Evolutionary conservation across 1,284 basidiomycete species (phyloP).

Genomic region (Malassezia arunalokei): DNA sequence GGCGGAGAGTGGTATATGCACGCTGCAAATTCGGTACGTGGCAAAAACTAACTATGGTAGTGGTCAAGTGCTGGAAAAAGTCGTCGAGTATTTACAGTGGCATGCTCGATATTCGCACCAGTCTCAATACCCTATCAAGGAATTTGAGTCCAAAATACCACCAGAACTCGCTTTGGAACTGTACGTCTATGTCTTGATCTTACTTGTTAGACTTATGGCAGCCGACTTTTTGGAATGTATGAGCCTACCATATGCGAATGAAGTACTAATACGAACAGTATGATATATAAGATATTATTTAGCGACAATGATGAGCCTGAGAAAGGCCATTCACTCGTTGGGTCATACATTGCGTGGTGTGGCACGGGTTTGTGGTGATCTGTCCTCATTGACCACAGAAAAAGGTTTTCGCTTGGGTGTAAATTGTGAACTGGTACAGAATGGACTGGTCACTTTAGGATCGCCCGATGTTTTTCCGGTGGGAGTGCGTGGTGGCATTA

Average conservation of each 20-base stretch:
- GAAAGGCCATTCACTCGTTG: neutral
- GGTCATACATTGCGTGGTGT: no score
- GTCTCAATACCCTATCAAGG: slow-evolving; percentile 61
- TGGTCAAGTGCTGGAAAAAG: slow-evolving; percentile 64
- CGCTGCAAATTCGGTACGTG: slow-evolving; percentile 47
- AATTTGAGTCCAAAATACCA: slow-evolving; percentile 63
- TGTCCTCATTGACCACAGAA: slow-evolving; percentile 30
- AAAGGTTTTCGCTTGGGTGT: slow-evolving; percentile 14
- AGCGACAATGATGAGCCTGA: no score
- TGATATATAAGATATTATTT: slow-evolving; percentile 8
- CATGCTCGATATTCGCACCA: slow-evolving; percentile 58
- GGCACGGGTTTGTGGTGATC: slow-evolving; percentile 5
- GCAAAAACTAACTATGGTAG: slow-evolving; percentile 48
- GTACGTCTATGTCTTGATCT: slow-evolving; percentile 52
- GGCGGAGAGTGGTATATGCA: slow-evolving; percentile 46
- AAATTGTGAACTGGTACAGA: neutral
- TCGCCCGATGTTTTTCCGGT: neutral
- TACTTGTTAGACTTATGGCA: slow-evolving; percentile 27
- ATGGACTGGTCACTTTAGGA: neutral
- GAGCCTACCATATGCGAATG: neutral
- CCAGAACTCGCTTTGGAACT: slow-evolving; percentile 70
- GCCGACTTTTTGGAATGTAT: slow-evolving; percentile 38
- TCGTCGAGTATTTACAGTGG: slow-evolving; percentile 69
- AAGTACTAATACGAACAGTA: neutral
- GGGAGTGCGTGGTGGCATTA: neutral